Base-by-base conservation (phyloP, 176 grass and related monocot species). In the Bothriochloa decipiens region DNA sequence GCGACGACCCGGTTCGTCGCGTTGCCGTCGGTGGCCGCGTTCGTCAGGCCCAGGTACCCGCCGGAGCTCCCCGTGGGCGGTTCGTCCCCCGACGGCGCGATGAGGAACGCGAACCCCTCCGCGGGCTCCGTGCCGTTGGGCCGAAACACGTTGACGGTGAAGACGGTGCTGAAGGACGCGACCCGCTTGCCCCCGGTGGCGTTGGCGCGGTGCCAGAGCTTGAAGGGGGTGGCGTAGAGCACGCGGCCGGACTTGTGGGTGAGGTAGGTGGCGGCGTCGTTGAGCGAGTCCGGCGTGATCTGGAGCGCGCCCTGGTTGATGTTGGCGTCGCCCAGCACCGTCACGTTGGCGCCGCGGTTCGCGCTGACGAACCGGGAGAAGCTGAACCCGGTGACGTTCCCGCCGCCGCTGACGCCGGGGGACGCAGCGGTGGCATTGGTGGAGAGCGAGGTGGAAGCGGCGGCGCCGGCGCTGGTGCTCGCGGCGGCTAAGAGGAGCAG, bases 71-170 rank as follows among this genome's bases (percentile, higher is more conserved):
- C 77, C 0, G 49, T 1, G 1, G 93, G 93, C 20, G 91, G 96
- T 11, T 0, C 11, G 13, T 75, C 66, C 39, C 45, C 29, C 12
- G 32, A 35, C 63, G 78, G 93, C 33, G 70, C 83, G 63, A 98
- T 95, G 2, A 92, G 8, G 78, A 98, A 98, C 57, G 96, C 87
- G 22, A 98, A 25, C 36, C 96, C 96, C 57, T 98, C 96, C 14
- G 89, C 96, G 0, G 96, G 89, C 11, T 11, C 25, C n/a, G 47
- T 41, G 7, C 36, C 33, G n/a, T 43, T 68, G 1, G 35, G 1
- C 0, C 81, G 96, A 73, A n/a, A 95, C 26, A 98, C 39, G 80
- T 98, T 95, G 89, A 98, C 29, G 11, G 39, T 84, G 76, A 98
- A 95, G 9, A 85, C 86, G 66, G 96, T 87, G 74, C 27, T 46